Evolutionary conservation across 139 green algal genomes (phyloP).

Genomic region (Chlamydomonas sphaeroides): DNA sequence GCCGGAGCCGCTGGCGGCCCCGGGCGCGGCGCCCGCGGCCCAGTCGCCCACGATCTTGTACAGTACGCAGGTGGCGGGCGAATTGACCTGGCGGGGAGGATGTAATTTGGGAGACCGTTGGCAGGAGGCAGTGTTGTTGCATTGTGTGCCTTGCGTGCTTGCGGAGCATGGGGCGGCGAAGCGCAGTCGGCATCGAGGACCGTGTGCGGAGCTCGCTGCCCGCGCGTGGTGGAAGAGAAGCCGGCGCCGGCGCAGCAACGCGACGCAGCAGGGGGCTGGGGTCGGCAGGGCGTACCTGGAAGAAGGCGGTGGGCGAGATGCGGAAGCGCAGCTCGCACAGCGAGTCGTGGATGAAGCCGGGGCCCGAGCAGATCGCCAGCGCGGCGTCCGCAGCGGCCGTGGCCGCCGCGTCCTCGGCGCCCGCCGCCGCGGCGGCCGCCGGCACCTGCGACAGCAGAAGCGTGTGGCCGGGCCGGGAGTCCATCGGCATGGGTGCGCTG

Average conservation of each 20-base stretch:
- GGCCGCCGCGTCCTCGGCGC: neutral
- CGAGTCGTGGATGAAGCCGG: slow-evolving; percentile 50
- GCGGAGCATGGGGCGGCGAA: too few relatives aligned
- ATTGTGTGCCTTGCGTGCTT: too few relatives aligned
- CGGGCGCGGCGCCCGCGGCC: neutral
- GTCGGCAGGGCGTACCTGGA: slow-evolving; percentile 81
- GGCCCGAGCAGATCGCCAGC: neutral
- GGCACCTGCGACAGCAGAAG: neutral
- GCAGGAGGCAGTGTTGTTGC: neutral
- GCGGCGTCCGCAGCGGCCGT: neutral
- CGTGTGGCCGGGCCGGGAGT: too few relatives aligned
- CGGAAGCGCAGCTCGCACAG: slow-evolving; percentile 80
- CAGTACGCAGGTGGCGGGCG: slow-evolving; percentile 47
- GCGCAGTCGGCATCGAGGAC: too few relatives aligned
- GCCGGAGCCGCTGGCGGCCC: neutral
- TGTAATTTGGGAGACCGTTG: neutral
- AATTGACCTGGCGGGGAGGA: slow-evolving; percentile 44
- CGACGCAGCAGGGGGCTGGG: too few relatives aligned
- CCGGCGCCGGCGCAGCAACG: too few relatives aligned
- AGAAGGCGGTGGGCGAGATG: slow-evolving; percentile 85
- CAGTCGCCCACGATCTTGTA: slow-evolving; percentile 54
- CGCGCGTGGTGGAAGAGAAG: too few relatives aligned
- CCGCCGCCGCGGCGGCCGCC: neutral
- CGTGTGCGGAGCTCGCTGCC: too few relatives aligned
- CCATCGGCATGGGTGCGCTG: too few relatives aligned